Percentiles rank a stretch among this genome's conserved stretches.
Conservation (phyloP, 2,329 filamentous ascomycete species). For the Pseudocercospora macadamiae region DNA sequence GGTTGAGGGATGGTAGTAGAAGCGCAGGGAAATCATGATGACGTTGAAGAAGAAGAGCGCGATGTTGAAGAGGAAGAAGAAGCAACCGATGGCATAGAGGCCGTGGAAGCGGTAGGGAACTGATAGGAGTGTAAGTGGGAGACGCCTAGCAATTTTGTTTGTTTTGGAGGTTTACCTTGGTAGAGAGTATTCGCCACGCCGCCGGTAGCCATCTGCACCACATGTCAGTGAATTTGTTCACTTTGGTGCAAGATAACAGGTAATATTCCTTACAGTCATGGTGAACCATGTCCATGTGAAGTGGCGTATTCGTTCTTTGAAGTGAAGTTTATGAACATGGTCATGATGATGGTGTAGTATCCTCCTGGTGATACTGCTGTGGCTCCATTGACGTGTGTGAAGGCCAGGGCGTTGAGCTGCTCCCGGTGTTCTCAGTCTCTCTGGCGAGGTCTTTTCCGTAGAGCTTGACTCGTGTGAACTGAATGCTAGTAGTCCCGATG, state of each 20-base stretch:
- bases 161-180: conserved; percentile 48
- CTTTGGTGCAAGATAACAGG: no score
- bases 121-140: not conserved
- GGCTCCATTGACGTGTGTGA: conserved; percentile 17
- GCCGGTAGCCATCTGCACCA: conserved; percentile 66
- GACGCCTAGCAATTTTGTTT: not conserved
- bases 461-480: not conserved
- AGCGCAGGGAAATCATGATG: conserved; percentile 67
- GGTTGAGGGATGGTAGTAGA: conserved; percentile 69
- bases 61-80: conserved; percentile 54
- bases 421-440: not conserved
- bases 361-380: conserved; percentile 12
- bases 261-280: conserved; percentile 45
- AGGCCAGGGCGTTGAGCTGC: not conserved
- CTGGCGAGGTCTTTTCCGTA: not conserved
- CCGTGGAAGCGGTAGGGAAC: conserved; percentile 49
- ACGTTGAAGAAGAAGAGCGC: conserved; percentile 72
- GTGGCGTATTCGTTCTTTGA: conserved; percentile 61
- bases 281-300: conserved; percentile 82
- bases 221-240: no score
- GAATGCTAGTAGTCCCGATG: not conserved
- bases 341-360: conserved; percentile 20
- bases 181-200: conserved; percentile 60
- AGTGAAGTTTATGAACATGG: conserved; percentile 44
- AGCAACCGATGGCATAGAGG: conserved; percentile 51